Evolutionary conservation across 140 eudicot species (phyloP).

Genomic region (Stevia rebaudiana): DNA sequence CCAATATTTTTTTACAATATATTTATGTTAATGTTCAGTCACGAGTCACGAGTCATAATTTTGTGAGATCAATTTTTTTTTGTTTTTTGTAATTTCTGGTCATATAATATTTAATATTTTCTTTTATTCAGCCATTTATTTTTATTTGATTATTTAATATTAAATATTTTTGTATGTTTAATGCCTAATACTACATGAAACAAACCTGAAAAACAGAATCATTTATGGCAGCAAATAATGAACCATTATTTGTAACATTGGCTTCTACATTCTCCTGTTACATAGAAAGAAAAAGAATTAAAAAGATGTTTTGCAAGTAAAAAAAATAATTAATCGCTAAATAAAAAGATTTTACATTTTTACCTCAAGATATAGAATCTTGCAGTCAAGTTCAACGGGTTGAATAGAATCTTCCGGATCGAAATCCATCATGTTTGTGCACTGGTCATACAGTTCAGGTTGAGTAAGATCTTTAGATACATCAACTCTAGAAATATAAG

Average conservation of each 20-base stretch:
- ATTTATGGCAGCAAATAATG: conserved; percentile 36
- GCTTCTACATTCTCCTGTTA: conserved; percentile 46
- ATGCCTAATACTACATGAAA: neutral
- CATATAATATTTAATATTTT: no score
- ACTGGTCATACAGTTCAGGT: conserved; percentile 62
- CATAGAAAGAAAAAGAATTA: neutral
- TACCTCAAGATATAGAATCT: conserved; percentile 63
- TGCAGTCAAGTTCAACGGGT: conserved; percentile 44
- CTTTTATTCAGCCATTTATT: no score
- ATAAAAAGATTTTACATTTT: neutral
- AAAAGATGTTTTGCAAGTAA: neutral
- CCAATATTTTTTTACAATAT: no score
- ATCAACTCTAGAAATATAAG: conserved; percentile 72
- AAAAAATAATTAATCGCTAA: neutral
- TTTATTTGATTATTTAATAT: no score
- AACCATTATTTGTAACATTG: conserved; percentile 22
- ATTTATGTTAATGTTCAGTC: no score
- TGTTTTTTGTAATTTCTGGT: no score
- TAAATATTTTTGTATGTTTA: no score
- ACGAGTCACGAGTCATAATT: no score
- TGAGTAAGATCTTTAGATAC: conserved; percentile 74
- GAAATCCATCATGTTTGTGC: conserved; percentile 39
- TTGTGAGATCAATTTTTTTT: no score
- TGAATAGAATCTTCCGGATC: conserved; percentile 20
- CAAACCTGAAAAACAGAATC: conserved; percentile 82